These are phyloP conservation scores for Phytophthora gonapodyides DNA, from an alignment of 352 stramenopile species.

Conservation along the genomic window DNA sequence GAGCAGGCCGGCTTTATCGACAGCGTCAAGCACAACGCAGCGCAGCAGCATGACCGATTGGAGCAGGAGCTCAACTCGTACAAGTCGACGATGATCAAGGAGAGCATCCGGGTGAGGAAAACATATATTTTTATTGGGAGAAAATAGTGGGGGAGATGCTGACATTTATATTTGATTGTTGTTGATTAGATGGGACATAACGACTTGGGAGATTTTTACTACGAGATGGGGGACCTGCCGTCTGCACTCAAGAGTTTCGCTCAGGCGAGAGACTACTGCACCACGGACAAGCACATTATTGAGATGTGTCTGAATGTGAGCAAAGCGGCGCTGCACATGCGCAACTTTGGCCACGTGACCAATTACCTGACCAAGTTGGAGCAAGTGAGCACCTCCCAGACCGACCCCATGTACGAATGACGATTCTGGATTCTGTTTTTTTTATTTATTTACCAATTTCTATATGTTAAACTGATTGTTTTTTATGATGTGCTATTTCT, in stretches of 20 bases:
- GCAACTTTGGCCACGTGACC: slow-evolving; percentile 83
- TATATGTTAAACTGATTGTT: background rate
- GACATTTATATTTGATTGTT: slow-evolving; percentile 5
- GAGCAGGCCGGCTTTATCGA: slow-evolving; percentile 60
- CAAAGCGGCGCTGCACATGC: slow-evolving; percentile 87
- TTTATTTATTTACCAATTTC: background rate
- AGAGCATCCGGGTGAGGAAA: slow-evolving; percentile 81
- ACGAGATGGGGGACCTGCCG: slow-evolving; percentile 75
- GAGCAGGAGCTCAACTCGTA: slow-evolving; percentile 92
- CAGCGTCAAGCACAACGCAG: slow-evolving; percentile 60
- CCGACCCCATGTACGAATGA: slow-evolving; percentile 60
- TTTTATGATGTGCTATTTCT: slow-evolving; percentile 2
- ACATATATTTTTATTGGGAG: background rate
- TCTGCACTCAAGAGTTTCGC: slow-evolving; percentile 86
- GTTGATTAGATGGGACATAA: slow-evolving; percentile 82
- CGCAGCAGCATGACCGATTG: slow-evolving; percentile 77
- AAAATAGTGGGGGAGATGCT: slow-evolving; percentile 3
- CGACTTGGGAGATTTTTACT: slow-evolving; percentile 89
- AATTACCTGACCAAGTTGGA: slow-evolving; percentile 90
- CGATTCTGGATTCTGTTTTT: slow-evolving; percentile 6
- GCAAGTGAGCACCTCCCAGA: slow-evolving; percentile 71
- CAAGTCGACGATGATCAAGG: slow-evolving; percentile 93
- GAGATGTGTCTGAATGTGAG: slow-evolving; percentile 92
- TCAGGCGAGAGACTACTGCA: slow-evolving; percentile 90
- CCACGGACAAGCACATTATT: slow-evolving; percentile 89